Evolutionary conservation across 257 asterid genomes (phyloP), one percentile per base, ranked within the genome.

Genomic region (Prunella vulgaris): DNA sequence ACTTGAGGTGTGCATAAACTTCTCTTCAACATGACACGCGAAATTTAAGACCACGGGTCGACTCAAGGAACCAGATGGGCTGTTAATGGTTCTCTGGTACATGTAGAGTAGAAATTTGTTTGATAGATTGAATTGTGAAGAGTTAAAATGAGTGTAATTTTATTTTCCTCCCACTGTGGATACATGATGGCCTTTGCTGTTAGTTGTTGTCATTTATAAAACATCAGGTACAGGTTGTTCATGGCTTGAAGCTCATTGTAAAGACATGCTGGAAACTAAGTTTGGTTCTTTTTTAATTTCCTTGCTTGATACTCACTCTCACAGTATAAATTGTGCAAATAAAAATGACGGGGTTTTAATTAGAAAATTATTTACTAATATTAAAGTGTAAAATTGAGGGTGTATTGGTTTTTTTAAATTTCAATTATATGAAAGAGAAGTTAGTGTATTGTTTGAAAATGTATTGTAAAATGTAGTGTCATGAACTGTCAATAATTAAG

Each of bases 91-190:
- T 9, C 18, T 40, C n/a, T 38, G 48, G 62, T 51, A 64, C 72
- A 37, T 66, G 77, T 77, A 60, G 60, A 71, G 32, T 52, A 71
- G 69, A 65, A 18, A 62, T 27, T 28, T 56, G 69, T 57, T 64
- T 8, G 60, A 17, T 64, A 14, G 28, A 20, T 38, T 69, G n/a
- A 40, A 58, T 33, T 22, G n/a, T n/a, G 68, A 18, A 58, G 42
- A 59, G 58, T 18, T 32, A 5, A 49, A 2, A 27, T 70, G 63
- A 12, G 69, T 38, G 57, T 56, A 54, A 69, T 38, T 56, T 69
- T 12, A 17, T 69, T 37, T 15, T 3, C 24, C 5, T 15, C 37
- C 1, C 38, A 1, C 14, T 25, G 20, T 24, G 37, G 10, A 22
- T 10, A 21, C 30, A 52, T 2, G n/a, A n/a, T n/a, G n/a, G n/a